Base-by-base conservation (phyloP, 148 eudicot genomes). In the Chenopodium album region DNA sequence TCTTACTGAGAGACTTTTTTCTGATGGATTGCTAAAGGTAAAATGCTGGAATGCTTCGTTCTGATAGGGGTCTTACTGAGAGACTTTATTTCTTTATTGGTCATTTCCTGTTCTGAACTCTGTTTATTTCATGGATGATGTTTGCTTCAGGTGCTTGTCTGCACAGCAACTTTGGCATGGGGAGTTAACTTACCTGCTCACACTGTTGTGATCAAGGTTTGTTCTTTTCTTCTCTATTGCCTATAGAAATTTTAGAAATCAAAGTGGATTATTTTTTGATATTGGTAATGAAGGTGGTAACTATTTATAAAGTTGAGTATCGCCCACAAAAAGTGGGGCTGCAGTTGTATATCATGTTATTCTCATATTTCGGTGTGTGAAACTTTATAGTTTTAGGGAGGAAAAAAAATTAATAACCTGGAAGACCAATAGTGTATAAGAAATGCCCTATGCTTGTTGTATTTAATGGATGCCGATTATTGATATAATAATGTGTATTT, bases 91-190 rank as follows among this genome's bases (percentile, higher is more conserved):
- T 70, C 31, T 76, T 22, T 17, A 54, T 28, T 78, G 77, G 14
- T 70, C 67, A 31, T 73, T 62, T 14, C 62, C 77, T 72, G 4
- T 48, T 65, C 19, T 78, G 19, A n/a, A 67, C 28, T 71, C 59
- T 41, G 32, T 83, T 72, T 44, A 68, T 60, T 52, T 78, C 71
- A 54, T 79, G 75, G 52, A 77, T 75, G 41, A 50, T 54, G 34
- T 81, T 26, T 63, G 32, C 41, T 86, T 81, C 85, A 94, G 98
- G 99, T 94, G 31, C 99, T 94, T 84, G 97, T 92, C 76, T 97
- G 99, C 87, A 97, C 99, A 48, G 99, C 99, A 76, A 97, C 99
- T 82, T 84, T 97, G 88, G 99, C 99, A 77, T 97, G 99, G 99
- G 99, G 99, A 75, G 99, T 97, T 31, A 97, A 97, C 87, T 88